Base-by-base conservation (phyloP, 192 early-diverging fungal species). In the Umbelopsis vinacea region DNA sequence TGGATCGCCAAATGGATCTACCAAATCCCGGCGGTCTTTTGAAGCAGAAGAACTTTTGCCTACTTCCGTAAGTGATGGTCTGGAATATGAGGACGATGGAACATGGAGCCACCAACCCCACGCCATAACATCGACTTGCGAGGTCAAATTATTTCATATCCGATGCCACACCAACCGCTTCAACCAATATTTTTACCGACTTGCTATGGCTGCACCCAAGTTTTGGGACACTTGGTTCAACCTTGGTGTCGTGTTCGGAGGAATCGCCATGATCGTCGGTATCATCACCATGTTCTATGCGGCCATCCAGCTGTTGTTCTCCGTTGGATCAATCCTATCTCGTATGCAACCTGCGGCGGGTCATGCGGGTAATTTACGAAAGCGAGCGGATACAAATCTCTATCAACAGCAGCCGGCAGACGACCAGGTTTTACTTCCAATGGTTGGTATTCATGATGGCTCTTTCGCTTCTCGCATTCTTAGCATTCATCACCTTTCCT, bases 191-290 rank as follows among this genome's bases (percentile, higher is more conserved):
- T 88, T 88, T 66, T 52, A 69, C 33, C 63, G 74, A 47, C 67
- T 83, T 2, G 81, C 81, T 8, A 76, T 75, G 29, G 15, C 68
- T 17, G 69, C 79, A 19, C 75, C 86, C 5, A 68, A 26, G 4
- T 86, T 91, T 46, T 91, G 88, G 88, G 63, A 77, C 17, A 23
- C 82, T 0, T 91, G 89, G 89, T 91, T 89, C 77, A 71, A 73
- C 8, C 26, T 84, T 14, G 89, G 89, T 3, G 83, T 79, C 0
- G 52, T 73, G 2, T 80, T 88, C 19, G 88, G 83, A 15, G 52
- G 76, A 33, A 17, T 77, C 4, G 69, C 79, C 33, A 85, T 91
- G 86, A 57, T 84, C 9, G 53, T 77, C 23, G 85, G 86, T 5
- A 72, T 81, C 33, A 60, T 57, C 45, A 70, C 89, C 26, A 76